These are phyloP conservation scores for Punica granatum DNA, from an alignment of 345 rosid genomes.

Conservation along the genomic window DNA sequence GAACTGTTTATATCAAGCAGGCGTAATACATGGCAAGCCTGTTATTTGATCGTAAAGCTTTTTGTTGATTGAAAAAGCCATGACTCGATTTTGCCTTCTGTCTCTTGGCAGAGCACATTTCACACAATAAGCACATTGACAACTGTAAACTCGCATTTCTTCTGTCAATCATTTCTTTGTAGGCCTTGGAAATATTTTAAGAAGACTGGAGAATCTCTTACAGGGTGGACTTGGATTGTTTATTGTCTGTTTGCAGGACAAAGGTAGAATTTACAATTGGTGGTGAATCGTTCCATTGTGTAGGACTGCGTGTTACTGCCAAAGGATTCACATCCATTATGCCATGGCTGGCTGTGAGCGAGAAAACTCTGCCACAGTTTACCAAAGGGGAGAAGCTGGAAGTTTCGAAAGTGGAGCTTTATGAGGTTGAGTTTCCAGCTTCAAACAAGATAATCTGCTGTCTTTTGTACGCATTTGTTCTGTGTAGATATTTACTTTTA, in stretches of 20 bases:
- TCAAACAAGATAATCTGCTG: background rate
- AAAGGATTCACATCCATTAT: slow-evolving; percentile 78
- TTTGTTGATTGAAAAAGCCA: background rate
- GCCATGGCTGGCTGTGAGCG: slow-evolving; percentile 88
- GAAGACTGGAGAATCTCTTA: background rate
- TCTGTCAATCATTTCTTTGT: background rate
- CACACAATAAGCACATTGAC: background rate
- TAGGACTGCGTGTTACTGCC: slow-evolving; percentile 52
- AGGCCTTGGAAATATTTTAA: background rate
- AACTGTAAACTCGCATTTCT: background rate
- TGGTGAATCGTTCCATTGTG: slow-evolving; percentile 76
- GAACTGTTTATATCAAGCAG: background rate
- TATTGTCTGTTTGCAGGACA: slow-evolving; percentile 34
- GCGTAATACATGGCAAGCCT: background rate
- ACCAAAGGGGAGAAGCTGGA: slow-evolving; percentile 60
- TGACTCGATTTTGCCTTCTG: background rate
- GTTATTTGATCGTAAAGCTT: background rate
- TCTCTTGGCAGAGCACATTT: background rate
- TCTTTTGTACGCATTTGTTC: background rate
- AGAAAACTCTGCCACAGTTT: slow-evolving; percentile 70
- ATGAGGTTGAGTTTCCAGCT: slow-evolving; percentile 40
- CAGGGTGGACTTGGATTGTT: background rate
- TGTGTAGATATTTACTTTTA: too few relatives aligned
- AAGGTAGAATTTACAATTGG: slow-evolving; percentile 71
- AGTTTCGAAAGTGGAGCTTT: slow-evolving; percentile 65